Evolutionary conservation across 2,329 filamentous ascomycete genomes (phyloP).

Genomic region (Aspergillus japonicus): DNA sequence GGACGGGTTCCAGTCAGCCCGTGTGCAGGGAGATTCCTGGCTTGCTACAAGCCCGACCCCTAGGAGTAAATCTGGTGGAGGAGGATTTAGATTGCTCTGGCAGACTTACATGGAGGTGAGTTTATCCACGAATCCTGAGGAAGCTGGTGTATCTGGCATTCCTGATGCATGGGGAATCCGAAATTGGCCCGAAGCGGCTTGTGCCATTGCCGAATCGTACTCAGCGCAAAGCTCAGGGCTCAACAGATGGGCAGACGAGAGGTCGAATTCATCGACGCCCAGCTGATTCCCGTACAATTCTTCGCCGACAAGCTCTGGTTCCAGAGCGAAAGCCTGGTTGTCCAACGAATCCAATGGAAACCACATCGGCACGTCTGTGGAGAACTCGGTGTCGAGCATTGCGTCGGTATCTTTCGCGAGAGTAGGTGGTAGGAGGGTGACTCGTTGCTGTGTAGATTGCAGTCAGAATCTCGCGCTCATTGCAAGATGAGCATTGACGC

Average conservation of each 20-base stretch:
- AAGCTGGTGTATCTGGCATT: not conserved
- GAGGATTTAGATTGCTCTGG: not conserved
- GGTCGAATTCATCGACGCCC: slow-evolving; percentile 11
- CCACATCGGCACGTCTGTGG: slow-evolving; percentile 13
- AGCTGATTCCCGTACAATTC: slow-evolving; percentile 13
- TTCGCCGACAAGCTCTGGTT: slow-evolving; percentile 5
- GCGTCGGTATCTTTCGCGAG: not conserved
- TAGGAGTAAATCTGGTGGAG: not conserved
- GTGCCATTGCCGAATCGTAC: slow-evolving; percentile 5
- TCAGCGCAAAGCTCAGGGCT: not conserved
- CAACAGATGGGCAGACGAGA: slow-evolving; percentile 3
- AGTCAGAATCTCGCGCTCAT: not conserved
- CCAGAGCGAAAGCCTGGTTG: slow-evolving; percentile 5
- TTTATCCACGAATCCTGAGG: slow-evolving; percentile 4
- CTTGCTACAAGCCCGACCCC: not conserved
- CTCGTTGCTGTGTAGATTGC: not conserved
- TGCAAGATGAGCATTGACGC: not conserved
- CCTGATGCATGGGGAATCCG: not conserved
- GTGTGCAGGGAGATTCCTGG: not conserved
- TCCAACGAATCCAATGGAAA: slow-evolving; percentile 12
- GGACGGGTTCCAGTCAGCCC: not conserved
- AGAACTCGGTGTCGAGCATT: slow-evolving; percentile 12
- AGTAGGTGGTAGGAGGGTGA: not conserved
- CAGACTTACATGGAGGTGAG: slow-evolving; percentile 4
- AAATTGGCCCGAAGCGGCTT: not conserved